These are phyloP conservation scores for Didymella exigua DNA, from an alignment of 2,329 filamentous ascomycete species.

Conservation along the genomic window DNA sequence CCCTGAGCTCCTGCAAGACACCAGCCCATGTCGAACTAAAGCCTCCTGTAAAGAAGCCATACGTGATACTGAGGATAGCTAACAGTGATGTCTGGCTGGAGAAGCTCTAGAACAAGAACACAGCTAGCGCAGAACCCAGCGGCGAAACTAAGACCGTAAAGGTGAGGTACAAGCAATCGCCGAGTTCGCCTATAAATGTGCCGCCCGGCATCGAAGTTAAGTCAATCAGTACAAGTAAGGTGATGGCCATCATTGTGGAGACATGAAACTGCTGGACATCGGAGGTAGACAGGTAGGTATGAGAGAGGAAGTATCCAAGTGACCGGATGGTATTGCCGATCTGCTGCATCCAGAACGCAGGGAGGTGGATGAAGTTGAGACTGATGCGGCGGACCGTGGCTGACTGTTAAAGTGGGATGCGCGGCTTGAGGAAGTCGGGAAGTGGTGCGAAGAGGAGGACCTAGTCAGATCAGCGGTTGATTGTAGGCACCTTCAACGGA, in stretches of 20 bases:
- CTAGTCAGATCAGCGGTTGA: slow-evolving; percentile 14
- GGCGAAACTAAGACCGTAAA: slow-evolving; percentile 51
- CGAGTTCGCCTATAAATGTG: slow-evolving; percentile 42
- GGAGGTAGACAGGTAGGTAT: slow-evolving; percentile 47
- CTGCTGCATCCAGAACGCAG: slow-evolving; percentile 44
- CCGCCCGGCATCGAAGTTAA: slow-evolving; percentile 42
- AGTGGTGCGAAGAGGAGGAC: slow-evolving; percentile 38
- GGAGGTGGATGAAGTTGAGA: slow-evolving; percentile 39
- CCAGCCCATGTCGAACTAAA: slow-evolving; percentile 35
- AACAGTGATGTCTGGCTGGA: slow-evolving; percentile 45
- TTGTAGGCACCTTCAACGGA: neutral
- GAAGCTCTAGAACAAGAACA: slow-evolving; percentile 55
- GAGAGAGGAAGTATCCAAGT: slow-evolving; percentile 49
- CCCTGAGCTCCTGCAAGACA: slow-evolving; percentile 35
- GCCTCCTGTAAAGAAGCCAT: slow-evolving; percentile 44
- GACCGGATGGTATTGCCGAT: slow-evolving; percentile 45
- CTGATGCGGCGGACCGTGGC: slow-evolving; percentile 31
- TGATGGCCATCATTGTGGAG: slow-evolving; percentile 30
- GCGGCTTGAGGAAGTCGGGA: slow-evolving; percentile 48
- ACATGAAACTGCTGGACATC: slow-evolving; percentile 38
- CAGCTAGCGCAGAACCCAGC: slow-evolving; percentile 46
- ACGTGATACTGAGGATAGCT: slow-evolving; percentile 35
- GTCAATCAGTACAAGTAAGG: slow-evolving; percentile 45
- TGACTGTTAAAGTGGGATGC: slow-evolving; percentile 46
- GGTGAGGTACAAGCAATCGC: slow-evolving; percentile 51